phyloP scores from a whole-genome alignment of 345 rosid genomes.

The Erysimum cheiranthoides region DNA sequence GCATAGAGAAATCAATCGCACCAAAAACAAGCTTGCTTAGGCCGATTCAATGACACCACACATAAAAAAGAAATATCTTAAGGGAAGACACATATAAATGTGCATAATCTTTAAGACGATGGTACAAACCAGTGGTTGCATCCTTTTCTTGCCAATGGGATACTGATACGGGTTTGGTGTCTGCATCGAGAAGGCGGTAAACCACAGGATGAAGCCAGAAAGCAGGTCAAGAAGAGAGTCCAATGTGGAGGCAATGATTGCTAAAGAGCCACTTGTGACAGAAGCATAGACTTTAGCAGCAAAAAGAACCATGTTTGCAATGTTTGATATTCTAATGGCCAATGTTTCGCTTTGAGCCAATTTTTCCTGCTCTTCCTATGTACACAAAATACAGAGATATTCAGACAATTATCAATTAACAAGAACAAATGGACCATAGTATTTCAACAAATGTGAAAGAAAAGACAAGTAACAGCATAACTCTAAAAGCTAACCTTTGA shows the following conservation, averaged over 20 bases:
- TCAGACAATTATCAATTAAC: constrained; percentile 10
- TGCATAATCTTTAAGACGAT: constrained; percentile 8
- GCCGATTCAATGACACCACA: constrained; percentile 1
- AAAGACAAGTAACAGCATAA: constrained; percentile 3
- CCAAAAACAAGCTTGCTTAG: neutral
- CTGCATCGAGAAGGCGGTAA: constrained; percentile 98
- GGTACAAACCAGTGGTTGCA: constrained; percentile 94
- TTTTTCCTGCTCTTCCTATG: constrained; percentile 84
- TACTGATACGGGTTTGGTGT: constrained; percentile 94
- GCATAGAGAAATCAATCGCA: constrained; percentile 11
- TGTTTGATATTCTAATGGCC: constrained; percentile 89
- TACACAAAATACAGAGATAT: constrained; percentile 13
- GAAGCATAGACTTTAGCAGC: constrained; percentile 97
- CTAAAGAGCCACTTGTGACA: constrained; percentile 84
- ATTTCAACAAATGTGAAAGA: constrained; percentile 11
- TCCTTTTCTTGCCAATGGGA: constrained; percentile 96
- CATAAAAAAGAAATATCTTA: neutral
- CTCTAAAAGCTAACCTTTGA: constrained; percentile 61
- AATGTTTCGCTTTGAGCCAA: constrained; percentile 89
- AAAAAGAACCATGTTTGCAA: constrained; percentile 94
- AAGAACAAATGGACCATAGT: constrained; percentile 1
- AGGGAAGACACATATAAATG: neutral
- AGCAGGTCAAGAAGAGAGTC: constrained; percentile 99
- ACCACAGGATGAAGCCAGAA: constrained; percentile 99
- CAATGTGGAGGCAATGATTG: constrained; percentile 93